These are phyloP conservation scores for Trichosporon asahii DNA, from an alignment of 1,284 basidiomycete genomes.

Conservation along the genomic window DNA sequence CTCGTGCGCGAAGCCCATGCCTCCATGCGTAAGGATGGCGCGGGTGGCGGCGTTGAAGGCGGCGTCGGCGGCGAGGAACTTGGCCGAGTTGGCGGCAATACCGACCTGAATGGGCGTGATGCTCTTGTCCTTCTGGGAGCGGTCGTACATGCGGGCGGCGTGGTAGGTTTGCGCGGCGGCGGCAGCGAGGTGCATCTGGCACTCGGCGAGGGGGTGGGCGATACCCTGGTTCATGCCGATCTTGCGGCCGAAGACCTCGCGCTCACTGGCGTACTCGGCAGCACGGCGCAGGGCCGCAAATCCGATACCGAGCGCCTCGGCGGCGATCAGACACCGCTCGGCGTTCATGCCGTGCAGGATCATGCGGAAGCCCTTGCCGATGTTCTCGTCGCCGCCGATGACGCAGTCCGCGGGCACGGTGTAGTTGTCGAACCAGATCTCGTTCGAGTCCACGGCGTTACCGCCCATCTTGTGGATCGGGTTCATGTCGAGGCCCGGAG, in stretches of 20 bases:
- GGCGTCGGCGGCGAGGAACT: conserved; percentile 24
- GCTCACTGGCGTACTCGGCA: conserved; percentile 19
- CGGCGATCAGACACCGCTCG: conserved; percentile 52
- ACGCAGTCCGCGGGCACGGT: conserved; percentile 16
- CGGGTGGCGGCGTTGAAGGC: conserved; percentile 22
- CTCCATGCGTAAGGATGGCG: conserved; percentile 23
- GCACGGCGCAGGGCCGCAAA: conserved; percentile 24
- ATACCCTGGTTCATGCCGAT: conserved; percentile 26
- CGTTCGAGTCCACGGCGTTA: conserved; percentile 24
- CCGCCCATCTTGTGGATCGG: conserved; percentile 22
- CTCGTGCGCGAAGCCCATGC: conserved; percentile 25
- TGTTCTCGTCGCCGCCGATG: conserved; percentile 20
- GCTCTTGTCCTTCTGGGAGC: conserved; percentile 14
- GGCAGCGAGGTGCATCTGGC: conserved; percentile 26
- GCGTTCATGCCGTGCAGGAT: conserved; percentile 48
- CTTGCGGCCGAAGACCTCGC: conserved; percentile 25
- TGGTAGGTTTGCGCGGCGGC: conserved; percentile 21
- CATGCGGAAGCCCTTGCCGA: conserved; percentile 52
- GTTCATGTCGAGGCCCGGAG: conserved; percentile 18
- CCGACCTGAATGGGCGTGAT: conserved; percentile 19
- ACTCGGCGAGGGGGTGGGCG: conserved; percentile 28
- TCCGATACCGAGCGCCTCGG: conserved; percentile 50
- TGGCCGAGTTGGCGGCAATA: conserved; percentile 21
- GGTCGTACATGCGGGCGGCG: conserved; percentile 25
- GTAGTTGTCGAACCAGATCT: conserved; percentile 26